These are phyloP conservation scores for Bothia castanella DNA, from an alignment of 1,284 basidiomycete species.

Conservation along the genomic window DNA sequence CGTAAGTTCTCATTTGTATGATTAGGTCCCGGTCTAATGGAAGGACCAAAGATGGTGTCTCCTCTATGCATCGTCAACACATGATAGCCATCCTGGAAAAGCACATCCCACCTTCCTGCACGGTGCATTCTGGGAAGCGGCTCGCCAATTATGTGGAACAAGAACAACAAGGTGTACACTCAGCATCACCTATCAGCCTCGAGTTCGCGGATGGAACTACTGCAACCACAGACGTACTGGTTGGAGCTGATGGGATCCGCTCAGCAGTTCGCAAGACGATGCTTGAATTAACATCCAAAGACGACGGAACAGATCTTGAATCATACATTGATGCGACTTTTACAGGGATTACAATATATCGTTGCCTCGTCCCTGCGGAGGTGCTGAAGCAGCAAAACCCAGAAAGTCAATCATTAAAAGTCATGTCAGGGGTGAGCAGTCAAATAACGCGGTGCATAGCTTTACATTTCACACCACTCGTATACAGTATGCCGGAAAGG, in stretches of 20 bases:
- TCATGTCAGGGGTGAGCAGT: slow-evolving; percentile 13
- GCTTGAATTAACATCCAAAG: slow-evolving; percentile 16
- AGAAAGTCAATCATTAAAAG: slow-evolving; percentile 1
- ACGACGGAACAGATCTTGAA: neutral
- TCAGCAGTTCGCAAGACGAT: slow-evolving; percentile 20
- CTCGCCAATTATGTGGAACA: slow-evolving; percentile 18
- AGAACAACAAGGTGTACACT: neutral
- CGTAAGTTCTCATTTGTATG: slow-evolving; percentile 4
- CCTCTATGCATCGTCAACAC: slow-evolving; percentile 24
- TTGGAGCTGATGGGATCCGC: slow-evolving; percentile 18
- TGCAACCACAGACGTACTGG: slow-evolving; percentile 16
- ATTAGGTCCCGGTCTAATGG: neutral
- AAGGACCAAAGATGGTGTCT: slow-evolving; percentile 6
- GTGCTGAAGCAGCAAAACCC: slow-evolving; percentile 7
- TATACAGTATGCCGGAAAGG: slow-evolving; percentile 15
- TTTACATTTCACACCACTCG: neutral
- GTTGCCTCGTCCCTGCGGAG: slow-evolving; percentile 20
- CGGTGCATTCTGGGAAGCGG: slow-evolving; percentile 18
- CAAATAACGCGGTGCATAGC: neutral
- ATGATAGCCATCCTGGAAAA: slow-evolving; percentile 22
- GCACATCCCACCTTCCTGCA: slow-evolving; percentile 21
- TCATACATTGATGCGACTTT: slow-evolving; percentile 20
- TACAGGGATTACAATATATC: slow-evolving; percentile 21
- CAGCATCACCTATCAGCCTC: slow-evolving; percentile 7
- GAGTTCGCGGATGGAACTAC: slow-evolving; percentile 21